These are phyloP conservation scores for Spatholobus suberectus DNA, from an alignment of 306 rosid species.

Conservation along the genomic window DNA sequence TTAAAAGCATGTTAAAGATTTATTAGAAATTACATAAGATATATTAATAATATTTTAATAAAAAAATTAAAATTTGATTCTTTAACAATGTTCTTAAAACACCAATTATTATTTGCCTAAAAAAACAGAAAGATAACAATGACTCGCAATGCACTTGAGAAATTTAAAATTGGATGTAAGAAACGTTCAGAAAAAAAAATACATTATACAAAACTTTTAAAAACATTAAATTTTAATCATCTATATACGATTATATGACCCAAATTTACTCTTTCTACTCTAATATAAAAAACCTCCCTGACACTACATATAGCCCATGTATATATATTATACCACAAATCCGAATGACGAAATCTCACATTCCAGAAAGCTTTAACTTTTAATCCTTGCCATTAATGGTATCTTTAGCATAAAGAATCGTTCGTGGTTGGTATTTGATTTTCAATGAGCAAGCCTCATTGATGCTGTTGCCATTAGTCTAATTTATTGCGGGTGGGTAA, in stretches of 20 bases:
- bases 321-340: no score
- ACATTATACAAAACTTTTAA: neutral
- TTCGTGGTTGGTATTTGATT: neutral
- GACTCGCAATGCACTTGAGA: neutral
- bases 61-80: neutral
- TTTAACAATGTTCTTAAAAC: neutral
- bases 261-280: no score
- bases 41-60: neutral
- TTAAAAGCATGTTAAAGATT: neutral
- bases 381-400: neutral
- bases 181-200: neutral
- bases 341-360: neutral
- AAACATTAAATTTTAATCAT: neutral
- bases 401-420: neutral
- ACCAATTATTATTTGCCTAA: neutral
- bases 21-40: neutral
- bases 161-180: neutral
- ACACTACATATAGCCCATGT: no score
- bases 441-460: neutral
- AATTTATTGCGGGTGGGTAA: neutral
- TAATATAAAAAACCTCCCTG: no score
- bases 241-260: no score
- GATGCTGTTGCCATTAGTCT: neutral
- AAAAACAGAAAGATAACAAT: neutral
- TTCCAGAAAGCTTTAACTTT: constrained; percentile 9